These are phyloP conservation scores for Raphanus sativus DNA, from an alignment of 345 rosid species.

Conservation along the genomic window DNA sequence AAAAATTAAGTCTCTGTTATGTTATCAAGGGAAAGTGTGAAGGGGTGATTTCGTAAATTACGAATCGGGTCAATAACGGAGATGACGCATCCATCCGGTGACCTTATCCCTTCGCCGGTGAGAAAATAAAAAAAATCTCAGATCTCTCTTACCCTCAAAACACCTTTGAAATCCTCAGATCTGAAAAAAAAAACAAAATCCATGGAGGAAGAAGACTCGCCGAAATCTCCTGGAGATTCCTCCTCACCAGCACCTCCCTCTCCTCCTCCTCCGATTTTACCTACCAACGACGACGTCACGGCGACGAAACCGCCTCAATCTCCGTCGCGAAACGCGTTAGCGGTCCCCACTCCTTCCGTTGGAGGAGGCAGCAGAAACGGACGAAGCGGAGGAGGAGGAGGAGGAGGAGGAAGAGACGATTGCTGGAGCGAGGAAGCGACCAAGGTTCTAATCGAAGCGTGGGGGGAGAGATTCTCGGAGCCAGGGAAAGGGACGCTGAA, in stretches of 20 bases:
- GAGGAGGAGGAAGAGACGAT: conserved; percentile 82
- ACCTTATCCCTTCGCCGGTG: conserved; percentile 42
- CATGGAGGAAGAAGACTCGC: conserved; percentile 58
- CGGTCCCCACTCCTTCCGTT: conserved; percentile 37
- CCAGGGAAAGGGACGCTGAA: conserved; percentile 88
- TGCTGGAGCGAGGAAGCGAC: conserved; percentile 97
- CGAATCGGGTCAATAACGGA: conserved; percentile 38
- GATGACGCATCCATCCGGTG: conserved; percentile 34
- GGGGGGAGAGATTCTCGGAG: conserved; percentile 89
- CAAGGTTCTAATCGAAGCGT: conserved; percentile 72
- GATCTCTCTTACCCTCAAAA: background rate
- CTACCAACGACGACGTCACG: conserved; percentile 46
- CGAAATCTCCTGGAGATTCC: conserved; percentile 35
- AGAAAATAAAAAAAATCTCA: background rate
- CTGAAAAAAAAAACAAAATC: no score
- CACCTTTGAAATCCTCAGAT: background rate
- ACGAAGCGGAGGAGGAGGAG: conserved; percentile 32
- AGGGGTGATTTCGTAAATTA: conserved; percentile 20
- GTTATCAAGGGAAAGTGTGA: background rate
- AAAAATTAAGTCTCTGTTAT: no score
- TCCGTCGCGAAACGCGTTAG: conserved; percentile 28
- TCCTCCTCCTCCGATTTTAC: conserved; percentile 24
- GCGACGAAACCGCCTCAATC: conserved; percentile 38
- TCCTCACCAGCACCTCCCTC: conserved; percentile 42
- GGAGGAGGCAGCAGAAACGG: conserved; percentile 40